Conservation (phyloP, 805 yeast species). For the Barnettozyma salicaria region DNA sequence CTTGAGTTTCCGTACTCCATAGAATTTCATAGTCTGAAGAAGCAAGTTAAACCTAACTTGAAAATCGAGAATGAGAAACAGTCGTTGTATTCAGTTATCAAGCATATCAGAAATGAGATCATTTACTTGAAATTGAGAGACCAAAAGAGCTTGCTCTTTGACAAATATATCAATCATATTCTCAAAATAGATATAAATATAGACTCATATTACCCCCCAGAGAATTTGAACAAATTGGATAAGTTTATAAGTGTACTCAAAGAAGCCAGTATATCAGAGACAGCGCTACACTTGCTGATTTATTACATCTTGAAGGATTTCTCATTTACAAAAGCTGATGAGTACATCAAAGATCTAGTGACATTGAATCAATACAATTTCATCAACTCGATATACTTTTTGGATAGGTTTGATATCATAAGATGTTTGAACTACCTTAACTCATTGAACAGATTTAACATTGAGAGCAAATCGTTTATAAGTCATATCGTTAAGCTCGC, state of each 20-base stretch:
- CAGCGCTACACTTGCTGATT: conserved; percentile 14
- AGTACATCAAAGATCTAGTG: conserved; percentile 8
- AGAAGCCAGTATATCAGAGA: conserved; percentile 5
- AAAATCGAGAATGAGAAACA: conserved; percentile 17
- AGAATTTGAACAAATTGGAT: conserved; percentile 17
- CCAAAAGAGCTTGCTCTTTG: conserved; percentile 15
- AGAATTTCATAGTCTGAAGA: conserved; percentile 17
- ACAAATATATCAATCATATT: conserved; percentile 18
- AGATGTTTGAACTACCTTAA: conserved; percentile 15
- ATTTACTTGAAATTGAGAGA: conserved; percentile 15
- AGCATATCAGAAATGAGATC: conserved; percentile 20
- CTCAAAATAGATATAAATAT: conserved; percentile 11
- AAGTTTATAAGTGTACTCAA: conserved; percentile 13
- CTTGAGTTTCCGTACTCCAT: conserved; percentile 21
- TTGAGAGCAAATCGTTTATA: conserved; percentile 12
- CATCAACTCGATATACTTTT: conserved; percentile 20
- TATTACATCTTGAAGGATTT: conserved; percentile 26
- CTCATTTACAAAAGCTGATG: conserved; percentile 16
- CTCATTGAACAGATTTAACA: conserved; percentile 7
- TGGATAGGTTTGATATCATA: conserved; percentile 24
- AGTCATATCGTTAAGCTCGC: conserved; percentile 20
- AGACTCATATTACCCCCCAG: conserved; percentile 22
- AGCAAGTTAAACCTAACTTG: conserved; percentile 18
- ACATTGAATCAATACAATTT: conserved; percentile 13
- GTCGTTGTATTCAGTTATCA: conserved; percentile 19